phyloP scores from a whole-genome alignment of 257 asterid species.

The Euphrasia confusa region DNA sequence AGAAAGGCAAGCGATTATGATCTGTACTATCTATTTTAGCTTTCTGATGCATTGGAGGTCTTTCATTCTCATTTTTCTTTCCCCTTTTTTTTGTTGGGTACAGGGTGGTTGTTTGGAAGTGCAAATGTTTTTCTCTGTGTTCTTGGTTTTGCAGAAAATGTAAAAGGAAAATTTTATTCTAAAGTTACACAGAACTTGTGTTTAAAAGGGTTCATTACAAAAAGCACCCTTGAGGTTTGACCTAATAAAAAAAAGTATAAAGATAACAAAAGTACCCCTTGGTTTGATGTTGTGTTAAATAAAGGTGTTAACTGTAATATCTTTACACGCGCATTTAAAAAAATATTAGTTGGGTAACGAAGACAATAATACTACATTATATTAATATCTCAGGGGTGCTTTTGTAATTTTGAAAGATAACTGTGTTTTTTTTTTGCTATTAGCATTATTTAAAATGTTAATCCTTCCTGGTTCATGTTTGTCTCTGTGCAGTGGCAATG shows the following conservation, averaged over 20 bases:
- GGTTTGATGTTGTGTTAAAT: too few species aligned
- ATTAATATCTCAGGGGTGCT: too few species aligned
- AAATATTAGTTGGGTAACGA: too few species aligned
- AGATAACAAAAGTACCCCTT: too few species aligned
- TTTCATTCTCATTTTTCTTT: neutral
- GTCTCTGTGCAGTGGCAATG: conserved; percentile 87
- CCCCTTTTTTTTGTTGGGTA: neutral
- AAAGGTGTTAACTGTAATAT: too few species aligned
- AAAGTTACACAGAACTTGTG: neutral
- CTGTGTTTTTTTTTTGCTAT: too few species aligned
- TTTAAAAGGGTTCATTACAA: too few species aligned
- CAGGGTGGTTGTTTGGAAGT: neutral
- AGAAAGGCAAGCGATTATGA: conserved; percentile 73
- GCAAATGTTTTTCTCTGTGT: neutral
- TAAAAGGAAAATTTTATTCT: conserved; percentile 7
- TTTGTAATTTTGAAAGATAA: too few species aligned
- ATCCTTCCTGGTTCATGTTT: conserved; percentile 21
- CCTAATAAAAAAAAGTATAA: too few species aligned
- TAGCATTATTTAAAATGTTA: conserved; percentile 12
- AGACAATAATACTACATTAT: too few species aligned
- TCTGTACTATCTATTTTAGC: neutral
- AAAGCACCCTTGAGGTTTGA: too few species aligned
- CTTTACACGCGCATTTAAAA: too few species aligned
- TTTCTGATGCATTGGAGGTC: conserved; percentile 5
- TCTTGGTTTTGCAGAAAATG: conserved; percentile 6